phyloP scores from a whole-genome alignment of 2,329 filamentous ascomycete genomes.

The Coniochaeta sp. region DNA sequence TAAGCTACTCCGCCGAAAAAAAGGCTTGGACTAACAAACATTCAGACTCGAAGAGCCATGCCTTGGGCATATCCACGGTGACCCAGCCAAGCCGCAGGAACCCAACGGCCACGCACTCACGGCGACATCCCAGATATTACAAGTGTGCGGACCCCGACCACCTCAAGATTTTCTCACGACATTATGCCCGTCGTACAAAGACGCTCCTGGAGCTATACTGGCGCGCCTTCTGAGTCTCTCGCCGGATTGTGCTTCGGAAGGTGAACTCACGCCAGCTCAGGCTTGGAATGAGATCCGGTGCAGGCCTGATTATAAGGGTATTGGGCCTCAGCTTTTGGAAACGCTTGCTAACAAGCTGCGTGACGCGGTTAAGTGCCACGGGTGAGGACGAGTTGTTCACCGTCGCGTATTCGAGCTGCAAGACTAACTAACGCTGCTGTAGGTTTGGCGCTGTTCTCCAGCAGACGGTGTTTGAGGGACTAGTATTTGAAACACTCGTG shows the following conservation, averaged over 20 bases:
- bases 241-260: conserved; percentile 18
- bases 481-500: no score
- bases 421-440: no score
- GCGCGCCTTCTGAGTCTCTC: conserved; percentile 17
- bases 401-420: no score
- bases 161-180: neutral
- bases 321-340: conserved; percentile 20
- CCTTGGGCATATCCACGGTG: conserved; percentile 18
- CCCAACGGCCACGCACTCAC: conserved; percentile 21
- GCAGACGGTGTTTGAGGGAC: no score
- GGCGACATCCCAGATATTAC: conserved; percentile 13
- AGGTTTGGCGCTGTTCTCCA: no score
- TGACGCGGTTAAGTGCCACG: conserved; percentile 27
- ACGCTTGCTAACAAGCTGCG: conserved; percentile 19
- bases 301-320: conserved; percentile 21
- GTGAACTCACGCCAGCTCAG: conserved; percentile 31
- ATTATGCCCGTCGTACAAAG: neutral
- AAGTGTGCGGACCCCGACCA: neutral
- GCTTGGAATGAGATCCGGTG: conserved; percentile 27
- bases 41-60: conserved; percentile 21
- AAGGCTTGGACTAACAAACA: no score
- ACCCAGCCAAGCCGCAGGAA: conserved; percentile 16
- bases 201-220: conserved; percentile 15
- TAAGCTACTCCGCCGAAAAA: conserved; percentile 11
- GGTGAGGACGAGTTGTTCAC: no score